Percentiles rank a stretch among this genome's conserved stretches.
phyloP scores from a whole-genome alignment of 1,284 basidiomycete species.

The Apiotrichum brassicae region DNA sequence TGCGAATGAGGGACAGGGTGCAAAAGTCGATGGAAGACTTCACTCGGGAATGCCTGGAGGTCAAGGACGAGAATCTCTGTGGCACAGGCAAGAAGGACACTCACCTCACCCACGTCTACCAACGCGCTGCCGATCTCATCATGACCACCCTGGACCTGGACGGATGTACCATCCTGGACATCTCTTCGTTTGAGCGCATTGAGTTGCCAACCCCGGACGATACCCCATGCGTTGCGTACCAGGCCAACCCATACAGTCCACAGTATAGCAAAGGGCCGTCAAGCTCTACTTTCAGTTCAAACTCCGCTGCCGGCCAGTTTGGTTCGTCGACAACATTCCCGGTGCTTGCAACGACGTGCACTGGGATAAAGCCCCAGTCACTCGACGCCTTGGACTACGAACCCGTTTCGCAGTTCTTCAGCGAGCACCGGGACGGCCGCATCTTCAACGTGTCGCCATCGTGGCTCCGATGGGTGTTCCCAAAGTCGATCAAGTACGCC shows the following conservation, averaged over 20 bases:
- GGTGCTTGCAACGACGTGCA: constrained; percentile 26
- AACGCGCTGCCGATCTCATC: constrained; percentile 78
- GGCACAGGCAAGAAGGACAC: constrained; percentile 28
- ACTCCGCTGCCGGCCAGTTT: neutral
- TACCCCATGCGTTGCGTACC: constrained; percentile 49
- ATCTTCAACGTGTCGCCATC: constrained; percentile 72
- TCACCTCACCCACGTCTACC: constrained; percentile 79
- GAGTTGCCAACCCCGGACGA: constrained; percentile 47
- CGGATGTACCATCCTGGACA: constrained; percentile 83
- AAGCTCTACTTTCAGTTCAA: no score
- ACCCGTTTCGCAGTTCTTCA: constrained; percentile 66
- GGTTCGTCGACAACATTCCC: constrained; percentile 24
- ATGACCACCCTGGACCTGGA: constrained; percentile 84
- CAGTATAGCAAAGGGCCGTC: no score
- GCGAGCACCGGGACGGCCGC: constrained; percentile 70
- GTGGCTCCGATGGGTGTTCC: constrained; percentile 70
- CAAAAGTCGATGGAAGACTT: constrained; percentile 95
- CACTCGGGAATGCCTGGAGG: constrained; percentile 87
- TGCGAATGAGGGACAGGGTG: constrained; percentile 82
- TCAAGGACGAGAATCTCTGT: constrained; percentile 54
- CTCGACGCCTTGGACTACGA: constrained; percentile 65
- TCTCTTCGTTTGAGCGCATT: constrained; percentile 81
- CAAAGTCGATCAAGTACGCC: constrained; percentile 72
- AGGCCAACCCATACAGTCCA: constrained; percentile 44
- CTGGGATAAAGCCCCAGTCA: constrained; percentile 18